These are phyloP conservation scores for Fusarium illudens DNA, from an alignment of 2,329 filamentous ascomycete genomes.

Conservation along the genomic window DNA sequence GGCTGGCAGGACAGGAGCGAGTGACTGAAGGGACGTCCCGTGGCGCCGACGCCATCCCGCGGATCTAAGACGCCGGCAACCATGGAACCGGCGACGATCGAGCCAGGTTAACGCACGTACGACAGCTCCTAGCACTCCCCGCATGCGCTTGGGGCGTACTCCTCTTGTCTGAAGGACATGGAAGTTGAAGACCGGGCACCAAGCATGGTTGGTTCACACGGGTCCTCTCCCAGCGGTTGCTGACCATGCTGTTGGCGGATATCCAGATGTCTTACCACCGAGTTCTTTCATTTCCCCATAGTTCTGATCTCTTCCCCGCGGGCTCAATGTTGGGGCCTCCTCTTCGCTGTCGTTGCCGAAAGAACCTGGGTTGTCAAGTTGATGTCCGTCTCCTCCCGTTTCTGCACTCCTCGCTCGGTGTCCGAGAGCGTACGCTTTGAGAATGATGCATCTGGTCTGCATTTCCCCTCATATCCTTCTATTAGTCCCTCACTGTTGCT, in stretches of 20 bases:
- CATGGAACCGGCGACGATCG: slow-evolving; percentile 1
- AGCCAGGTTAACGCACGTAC: neutral
- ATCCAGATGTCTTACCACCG: neutral
- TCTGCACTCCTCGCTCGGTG: slow-evolving; percentile 1
- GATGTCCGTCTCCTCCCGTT: slow-evolving; percentile 5
- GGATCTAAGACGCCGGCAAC: neutral
- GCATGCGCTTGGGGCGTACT: neutral
- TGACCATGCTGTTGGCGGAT: neutral
- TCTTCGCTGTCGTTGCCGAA: neutral
- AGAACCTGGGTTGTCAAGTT: neutral
- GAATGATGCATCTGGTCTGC: neutral
- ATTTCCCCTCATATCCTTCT: slow-evolving; percentile 3
- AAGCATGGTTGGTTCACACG: neutral
- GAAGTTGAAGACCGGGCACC: neutral
- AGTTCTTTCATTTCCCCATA: neutral
- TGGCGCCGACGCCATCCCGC: slow-evolving; percentile 1
- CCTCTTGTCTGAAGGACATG: neutral
- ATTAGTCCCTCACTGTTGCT: neutral
- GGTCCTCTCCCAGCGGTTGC: neutral
- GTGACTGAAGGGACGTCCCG: neutral
- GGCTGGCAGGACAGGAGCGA: neutral
- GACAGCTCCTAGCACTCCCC: neutral
- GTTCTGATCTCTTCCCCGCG: neutral
- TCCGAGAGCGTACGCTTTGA: neutral
- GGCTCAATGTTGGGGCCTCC: neutral